Evolutionary conservation across 1,284 basidiomycete genomes (phyloP).

Genomic region (Pholiota adiposa): DNA sequence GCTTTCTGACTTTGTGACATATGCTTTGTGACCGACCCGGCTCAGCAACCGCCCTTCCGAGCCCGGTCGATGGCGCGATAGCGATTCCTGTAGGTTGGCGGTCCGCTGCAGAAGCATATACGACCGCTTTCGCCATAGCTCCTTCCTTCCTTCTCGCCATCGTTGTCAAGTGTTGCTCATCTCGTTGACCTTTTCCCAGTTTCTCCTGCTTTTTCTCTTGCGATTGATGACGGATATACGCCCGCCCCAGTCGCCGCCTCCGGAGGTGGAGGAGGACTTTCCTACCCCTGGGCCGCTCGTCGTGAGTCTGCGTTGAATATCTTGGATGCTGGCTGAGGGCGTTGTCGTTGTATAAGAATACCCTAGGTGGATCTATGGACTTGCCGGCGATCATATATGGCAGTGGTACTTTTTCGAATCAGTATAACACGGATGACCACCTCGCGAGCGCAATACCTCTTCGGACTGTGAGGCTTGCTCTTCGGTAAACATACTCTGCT

Average conservation of each 20-base stretch:
- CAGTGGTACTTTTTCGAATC: slow-evolving; percentile 69
- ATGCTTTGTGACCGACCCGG: slow-evolving; percentile 13
- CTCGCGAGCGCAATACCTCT: slow-evolving; percentile 65
- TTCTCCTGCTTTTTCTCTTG: neutral
- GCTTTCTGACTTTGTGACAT: slow-evolving; percentile 16
- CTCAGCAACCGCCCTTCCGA: neutral
- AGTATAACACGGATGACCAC: slow-evolving; percentile 73
- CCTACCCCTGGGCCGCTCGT: slow-evolving; percentile 45
- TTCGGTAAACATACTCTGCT: slow-evolving; percentile 54
- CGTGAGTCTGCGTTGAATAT: slow-evolving; percentile 25
- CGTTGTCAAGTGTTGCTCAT: neutral
- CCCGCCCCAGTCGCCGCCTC: slow-evolving; percentile 31
- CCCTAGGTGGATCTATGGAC: slow-evolving; percentile 31
- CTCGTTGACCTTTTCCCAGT: neutral
- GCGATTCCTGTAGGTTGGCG: slow-evolving; percentile 8
- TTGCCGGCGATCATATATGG: slow-evolving; percentile 44
- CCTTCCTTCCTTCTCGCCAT: neutral
- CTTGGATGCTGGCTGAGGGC: neutral
- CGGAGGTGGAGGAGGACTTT: slow-evolving; percentile 55
- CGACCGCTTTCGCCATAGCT: neutral
- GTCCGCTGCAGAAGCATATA: slow-evolving; percentile 3
- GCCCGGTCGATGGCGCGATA: slow-evolving; percentile 15
- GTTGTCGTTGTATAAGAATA: slow-evolving; percentile 23
- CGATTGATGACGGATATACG: slow-evolving; percentile 1
- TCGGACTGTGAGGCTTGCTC: slow-evolving; percentile 77